Evolutionary conservation across 768 basidiomycete genomes (phyloP), one percentile per base, ranked within the genome.

Genomic region (Boletus insuetus): DNA sequence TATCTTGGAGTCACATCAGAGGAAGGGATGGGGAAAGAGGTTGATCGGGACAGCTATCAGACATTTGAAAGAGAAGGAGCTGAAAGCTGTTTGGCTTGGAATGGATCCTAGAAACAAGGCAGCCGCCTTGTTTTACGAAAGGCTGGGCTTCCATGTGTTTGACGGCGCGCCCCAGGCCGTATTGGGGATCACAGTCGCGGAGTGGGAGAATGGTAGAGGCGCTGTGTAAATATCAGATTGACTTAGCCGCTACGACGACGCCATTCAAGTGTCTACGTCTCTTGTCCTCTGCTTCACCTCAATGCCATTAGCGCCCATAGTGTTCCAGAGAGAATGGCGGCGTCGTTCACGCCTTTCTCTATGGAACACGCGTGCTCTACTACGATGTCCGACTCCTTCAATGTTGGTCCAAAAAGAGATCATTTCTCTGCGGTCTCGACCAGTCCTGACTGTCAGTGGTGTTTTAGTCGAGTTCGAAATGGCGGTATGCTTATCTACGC

Each of bases 11-110:
- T 76, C 75, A 41, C 82, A 87, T 65, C 88, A 88, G 67, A 74
- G 80, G 51, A 79, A 79, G 57, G 88, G 88, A 22, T 88, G 83
- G 82, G 89, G 89, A n/a, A 77, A 76, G 65, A 82, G 70, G 66
- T 67, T 91, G 59, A 82, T 91, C 35, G 75, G 69, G 43, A 70
- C 62, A 34, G 86, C 80, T 4, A 77, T 87, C 24, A 72, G 74
- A 43, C 74, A 82, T 72, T 67, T 91, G 63, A 79, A 74, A 56
- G 75, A 63, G 32, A 73, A 80, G 46, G 78, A 65, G 46, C 35
- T 71, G 41, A 69, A 78, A 35, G 78, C 79, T 1, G 68, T 91
- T 31, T 91, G 87, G 86, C 69, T 91, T 34, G 88, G 85, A 4
- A 65, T 89, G 67, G 82, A 89, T 65, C 77, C 82, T 24, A 74